Base-by-base conservation (phyloP, 208 protist genomes). In the Trypanosoma conorhini region DNA sequence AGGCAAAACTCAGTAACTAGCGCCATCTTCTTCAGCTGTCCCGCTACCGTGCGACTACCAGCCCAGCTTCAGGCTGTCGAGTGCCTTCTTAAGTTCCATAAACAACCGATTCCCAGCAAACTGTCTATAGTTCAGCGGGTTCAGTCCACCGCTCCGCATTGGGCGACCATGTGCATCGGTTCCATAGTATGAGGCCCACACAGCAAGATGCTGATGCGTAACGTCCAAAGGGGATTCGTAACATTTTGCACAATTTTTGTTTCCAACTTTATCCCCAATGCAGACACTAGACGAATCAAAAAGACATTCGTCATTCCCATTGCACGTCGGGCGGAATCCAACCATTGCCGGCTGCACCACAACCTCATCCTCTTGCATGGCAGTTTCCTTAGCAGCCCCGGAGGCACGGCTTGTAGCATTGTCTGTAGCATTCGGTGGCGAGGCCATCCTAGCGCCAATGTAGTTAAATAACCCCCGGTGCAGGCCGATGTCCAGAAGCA, bases 391-490 rank as follows among this genome's bases (percentile, higher is more conserved):
- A 1, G 13, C 1, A 40, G 0, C 31, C n/a, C 9, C 9, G 48
- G 8, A 5, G 30, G 28, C 13, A 10, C 0, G 51, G 17, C 3
- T 35, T 17, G 13, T 38, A 17, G 19, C 54, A 40, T 51, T 38
- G 8, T 22, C 15, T 4, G 1, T 40, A 33, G 5, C 38, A 46
- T 46, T 46, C 42, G 33, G 21, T 54, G 30, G 1, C 5, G 46
- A 42, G 13, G 44, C 30, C 50, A 22, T 28, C 24, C 51, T 56
- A 13, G 65, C 57, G 3, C 71, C 79, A 30, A 87, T 67, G 72
- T 96, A 96, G 72, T 94, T 92, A 76, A 96, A 96, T 10, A 70
- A 48, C 15, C 91, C 91, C 21, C 85, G 79, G 76, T 85, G 81
- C 38, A 93, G 28, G 40, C 91, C 91, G 28, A 94, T 82, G 21